Conservation (phyloP, 768 basidiomycete species). For the Lactifluus pinguis region DNA sequence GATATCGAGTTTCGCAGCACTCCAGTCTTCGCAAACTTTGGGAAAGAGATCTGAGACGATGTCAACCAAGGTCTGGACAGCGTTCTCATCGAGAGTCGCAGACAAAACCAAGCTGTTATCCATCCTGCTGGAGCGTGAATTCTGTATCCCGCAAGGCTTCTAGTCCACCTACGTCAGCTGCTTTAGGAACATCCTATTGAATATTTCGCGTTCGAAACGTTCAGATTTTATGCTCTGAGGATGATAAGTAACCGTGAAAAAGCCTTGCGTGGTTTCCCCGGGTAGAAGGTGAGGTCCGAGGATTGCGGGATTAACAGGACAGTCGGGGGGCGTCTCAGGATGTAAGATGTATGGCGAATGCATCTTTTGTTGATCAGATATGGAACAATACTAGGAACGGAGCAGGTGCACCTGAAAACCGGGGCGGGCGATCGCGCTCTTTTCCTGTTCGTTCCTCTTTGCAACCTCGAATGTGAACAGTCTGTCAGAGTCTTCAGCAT, state of each 20-base stretch:
- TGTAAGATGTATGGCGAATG: neutral
- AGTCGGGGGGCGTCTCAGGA: neutral
- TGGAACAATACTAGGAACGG: neutral
- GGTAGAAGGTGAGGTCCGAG: neutral
- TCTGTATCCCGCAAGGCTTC: neutral
- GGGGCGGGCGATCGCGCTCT: slow-evolving; percentile 33
- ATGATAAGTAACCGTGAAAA: slow-evolving; percentile 6
- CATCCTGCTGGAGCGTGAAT: neutral
- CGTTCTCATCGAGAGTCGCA: neutral
- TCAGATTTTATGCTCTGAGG: neutral
- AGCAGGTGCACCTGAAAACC: slow-evolving; percentile 37
- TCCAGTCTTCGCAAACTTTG: neutral
- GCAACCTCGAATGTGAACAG: slow-evolving; percentile 46
- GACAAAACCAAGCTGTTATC: neutral
- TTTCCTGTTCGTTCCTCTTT: slow-evolving; percentile 50
- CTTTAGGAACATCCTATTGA: neutral
- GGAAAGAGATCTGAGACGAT: neutral
- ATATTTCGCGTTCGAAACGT: neutral
- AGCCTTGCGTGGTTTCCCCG: slow-evolving; percentile 20
- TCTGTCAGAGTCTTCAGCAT: slow-evolving; percentile 36
- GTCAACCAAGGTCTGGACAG: neutral
- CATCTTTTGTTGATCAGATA: neutral
- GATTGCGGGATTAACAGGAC: neutral
- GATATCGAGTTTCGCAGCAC: neutral
- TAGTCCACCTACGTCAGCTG: neutral